phyloP scores from a whole-genome alignment of 352 stramenopile genomes.

The Pythium oligandrum region DNA sequence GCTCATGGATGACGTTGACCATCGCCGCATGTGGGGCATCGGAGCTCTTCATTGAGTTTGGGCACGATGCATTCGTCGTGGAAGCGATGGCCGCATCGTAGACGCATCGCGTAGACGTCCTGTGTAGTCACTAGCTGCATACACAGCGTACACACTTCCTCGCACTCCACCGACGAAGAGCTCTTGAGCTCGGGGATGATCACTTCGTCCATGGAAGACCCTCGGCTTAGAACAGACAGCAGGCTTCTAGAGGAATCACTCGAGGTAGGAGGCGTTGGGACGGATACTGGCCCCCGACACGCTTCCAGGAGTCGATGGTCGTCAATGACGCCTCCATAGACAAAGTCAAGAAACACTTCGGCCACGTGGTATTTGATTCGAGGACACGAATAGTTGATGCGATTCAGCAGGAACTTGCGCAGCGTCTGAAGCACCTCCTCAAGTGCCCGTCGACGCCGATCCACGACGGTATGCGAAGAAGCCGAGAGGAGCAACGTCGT shows the following conservation, averaged over 20 bases:
- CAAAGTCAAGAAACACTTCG: conserved; percentile 27
- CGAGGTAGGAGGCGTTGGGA: not conserved
- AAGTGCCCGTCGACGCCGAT: conserved; percentile 29
- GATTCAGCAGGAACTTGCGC: conserved; percentile 32
- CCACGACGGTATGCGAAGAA: conserved; percentile 11
- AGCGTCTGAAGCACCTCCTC: conserved; percentile 31
- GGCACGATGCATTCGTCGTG: conserved; percentile 63
- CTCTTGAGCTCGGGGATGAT: too few species aligned
- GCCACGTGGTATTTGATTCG: conserved; percentile 24
- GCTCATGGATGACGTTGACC: not conserved
- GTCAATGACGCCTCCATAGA: conserved; percentile 27
- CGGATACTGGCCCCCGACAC: conserved; percentile 8
- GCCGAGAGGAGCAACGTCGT: conserved; percentile 17
- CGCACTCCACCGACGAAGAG: too few species aligned
- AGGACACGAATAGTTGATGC: conserved; percentile 32
- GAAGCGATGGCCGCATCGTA: conserved; percentile 60
- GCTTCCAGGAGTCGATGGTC: conserved; percentile 1
- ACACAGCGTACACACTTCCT: conserved; percentile 6
- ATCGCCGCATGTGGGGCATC: conserved; percentile 47
- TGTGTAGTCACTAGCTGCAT: conserved; percentile 9
- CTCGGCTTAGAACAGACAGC: too few species aligned
- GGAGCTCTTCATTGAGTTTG: conserved; percentile 51
- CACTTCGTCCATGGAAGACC: too few species aligned
- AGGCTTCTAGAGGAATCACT: too few species aligned
- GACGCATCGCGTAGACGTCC: conserved; percentile 27